Conservation (phyloP, 768 basidiomycete genomes). For the Macrolepiota fuliginosa region DNA sequence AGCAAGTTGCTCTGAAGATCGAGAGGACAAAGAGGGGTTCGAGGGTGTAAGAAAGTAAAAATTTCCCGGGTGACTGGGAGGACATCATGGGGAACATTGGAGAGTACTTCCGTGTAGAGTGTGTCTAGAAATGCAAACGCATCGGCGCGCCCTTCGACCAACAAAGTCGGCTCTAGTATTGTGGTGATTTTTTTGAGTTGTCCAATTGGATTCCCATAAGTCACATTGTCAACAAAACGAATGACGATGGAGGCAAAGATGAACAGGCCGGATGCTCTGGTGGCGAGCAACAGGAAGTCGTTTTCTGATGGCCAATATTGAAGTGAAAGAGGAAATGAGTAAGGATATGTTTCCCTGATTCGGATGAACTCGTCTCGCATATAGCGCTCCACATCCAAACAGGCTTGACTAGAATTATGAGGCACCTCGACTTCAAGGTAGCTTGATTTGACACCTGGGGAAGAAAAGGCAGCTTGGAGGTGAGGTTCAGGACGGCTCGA, state of each 20-base stretch:
- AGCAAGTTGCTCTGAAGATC: neutral
- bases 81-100: neutral
- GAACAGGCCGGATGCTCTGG: slow-evolving; percentile 22
- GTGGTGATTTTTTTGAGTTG: slow-evolving; percentile 10
- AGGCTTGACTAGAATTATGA: slow-evolving; percentile 11
- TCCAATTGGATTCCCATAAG: neutral
- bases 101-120: slow-evolving; percentile 7
- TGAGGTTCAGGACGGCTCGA: slow-evolving; percentile 25
- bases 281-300: slow-evolving; percentile 13
- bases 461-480: slow-evolving; percentile 16
- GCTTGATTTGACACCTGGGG: neutral
- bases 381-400: slow-evolving; percentile 9
- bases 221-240: slow-evolving; percentile 16
- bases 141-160: neutral
- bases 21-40: neutral
- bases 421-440: slow-evolving; percentile 2
- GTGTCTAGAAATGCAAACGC: slow-evolving; percentile 9
- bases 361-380: slow-evolving; percentile 11
- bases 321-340: neutral
- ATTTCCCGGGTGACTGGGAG: too few relatives aligned
- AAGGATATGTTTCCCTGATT: slow-evolving; percentile 7
- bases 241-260: slow-evolving; percentile 22
- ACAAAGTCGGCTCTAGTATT: too few relatives aligned
- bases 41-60: neutral
- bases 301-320: slow-evolving; percentile 19